Evolutionary conservation across 768 basidiomycete species (phyloP), one percentile per base, ranked within the genome.

Genomic region (Pseudohyphozyma bogoriensis): DNA sequence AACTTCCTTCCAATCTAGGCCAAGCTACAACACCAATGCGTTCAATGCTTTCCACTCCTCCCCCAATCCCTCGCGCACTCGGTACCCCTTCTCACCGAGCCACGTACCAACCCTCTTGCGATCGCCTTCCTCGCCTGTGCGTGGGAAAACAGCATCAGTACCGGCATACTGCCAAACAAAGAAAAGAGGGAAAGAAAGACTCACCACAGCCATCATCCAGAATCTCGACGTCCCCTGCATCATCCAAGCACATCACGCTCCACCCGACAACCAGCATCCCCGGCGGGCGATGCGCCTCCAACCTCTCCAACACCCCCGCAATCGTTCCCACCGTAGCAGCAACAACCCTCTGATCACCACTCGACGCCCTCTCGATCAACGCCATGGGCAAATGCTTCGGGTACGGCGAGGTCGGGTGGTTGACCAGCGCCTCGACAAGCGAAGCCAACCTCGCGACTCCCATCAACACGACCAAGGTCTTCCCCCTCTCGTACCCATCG

Each of bases 261-360:
- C 92, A 99, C 3, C 95, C 95, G 67, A 99, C 79, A 33, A 96
- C 79, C 72, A 97, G 86, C 87, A 99, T 91, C 12, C 91, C 95
- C 0, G 95, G 95, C 22, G 92, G 90, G 37, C 92, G 76, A 73
- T 97, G 91, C 68, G 89, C 86, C 11, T 86, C 89, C 2, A 79
- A 75, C 62, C 79, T 81, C 58, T 85, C 83, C 72, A 96, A 72
- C 2, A 86, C 89, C 22, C 73, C 74, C 20, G 80, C 81, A 40
- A 96, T 81, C 68, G 85, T 79, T 56, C 75, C 78, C 51, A 99
- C 72, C 1, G 91, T 97, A 22, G 85, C 86, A 32, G 79, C 78
- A 26, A 95, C 78, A 3, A 87, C 82, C 18, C 95, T 77, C 74
- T 97, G 95, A 74, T 99, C 95, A 0, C 85, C 83, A 79, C 88